Percentiles rank a stretch among this genome's conserved stretches.
These are phyloP conservation scores for Cronartium quercuum DNA, from an alignment of 1,284 basidiomycete species.

Conservation along the genomic window DNA sequence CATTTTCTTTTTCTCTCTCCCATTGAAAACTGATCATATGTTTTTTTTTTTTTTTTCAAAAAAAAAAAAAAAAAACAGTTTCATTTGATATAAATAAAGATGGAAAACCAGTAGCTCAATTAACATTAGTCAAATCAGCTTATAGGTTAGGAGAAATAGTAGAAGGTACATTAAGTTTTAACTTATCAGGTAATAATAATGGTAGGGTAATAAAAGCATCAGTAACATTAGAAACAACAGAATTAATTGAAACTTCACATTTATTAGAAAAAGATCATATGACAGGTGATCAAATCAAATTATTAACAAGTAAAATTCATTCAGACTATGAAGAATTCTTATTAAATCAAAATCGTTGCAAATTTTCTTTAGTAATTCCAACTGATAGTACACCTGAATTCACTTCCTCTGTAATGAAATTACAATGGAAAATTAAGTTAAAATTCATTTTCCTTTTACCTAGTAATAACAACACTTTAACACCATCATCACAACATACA, in stretches of 20 bases:
- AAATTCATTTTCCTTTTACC: constrained; percentile 64
- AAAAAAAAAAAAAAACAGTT: constrained; percentile 52
- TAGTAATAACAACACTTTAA: background rate
- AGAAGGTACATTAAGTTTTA: constrained; percentile 75
- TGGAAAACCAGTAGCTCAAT: constrained; percentile 71
- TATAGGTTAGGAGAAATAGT: constrained; percentile 85
- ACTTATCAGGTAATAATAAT: constrained; percentile 47
- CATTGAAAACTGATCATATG: background rate
- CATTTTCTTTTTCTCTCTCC: background rate
- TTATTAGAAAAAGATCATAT: constrained; percentile 40
- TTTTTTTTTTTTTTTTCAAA: constrained; percentile 11
- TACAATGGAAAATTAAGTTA: constrained; percentile 77
- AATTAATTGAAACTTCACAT: constrained; percentile 61
- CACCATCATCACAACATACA: background rate
- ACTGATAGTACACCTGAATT: constrained; percentile 80
- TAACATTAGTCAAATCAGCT: constrained; percentile 83
- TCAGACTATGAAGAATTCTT: constrained; percentile 76
- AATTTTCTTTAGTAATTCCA: constrained; percentile 81
- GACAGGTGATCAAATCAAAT: constrained; percentile 46
- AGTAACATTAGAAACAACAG: constrained; percentile 75
- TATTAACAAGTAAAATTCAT: constrained; percentile 59
- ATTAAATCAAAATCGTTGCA: constrained; percentile 63
- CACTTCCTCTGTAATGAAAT: constrained; percentile 56
- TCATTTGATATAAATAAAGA: constrained; percentile 91
- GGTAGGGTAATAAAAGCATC: constrained; percentile 58